Evolutionary conservation across 78 protist species (phyloP).

Genomic region (Ministeria vibrans): DNA sequence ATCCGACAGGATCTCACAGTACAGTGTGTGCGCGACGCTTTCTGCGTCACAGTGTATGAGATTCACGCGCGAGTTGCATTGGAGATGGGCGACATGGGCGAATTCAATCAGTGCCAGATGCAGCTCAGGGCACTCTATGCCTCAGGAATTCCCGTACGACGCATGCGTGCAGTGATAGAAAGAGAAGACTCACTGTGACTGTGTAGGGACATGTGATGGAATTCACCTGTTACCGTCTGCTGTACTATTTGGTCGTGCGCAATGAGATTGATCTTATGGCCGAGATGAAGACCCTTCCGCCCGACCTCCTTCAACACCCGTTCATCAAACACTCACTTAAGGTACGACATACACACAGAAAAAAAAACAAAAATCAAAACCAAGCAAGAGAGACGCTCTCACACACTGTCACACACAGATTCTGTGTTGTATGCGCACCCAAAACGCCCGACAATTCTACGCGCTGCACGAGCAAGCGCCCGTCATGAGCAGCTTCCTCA

Average conservation of each 20-base stretch:
- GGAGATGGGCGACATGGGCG: constrained; percentile 30
- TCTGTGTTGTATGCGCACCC: not conserved
- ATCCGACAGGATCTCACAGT: constrained; percentile 47
- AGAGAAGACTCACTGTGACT: too few species aligned
- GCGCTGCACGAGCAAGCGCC: not conserved
- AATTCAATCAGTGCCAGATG: constrained; percentile 43
- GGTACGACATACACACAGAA: not conserved
- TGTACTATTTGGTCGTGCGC: not conserved
- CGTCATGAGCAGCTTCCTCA: not conserved
- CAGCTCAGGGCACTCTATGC: constrained; percentile 15
- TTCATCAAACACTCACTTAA: not conserved
- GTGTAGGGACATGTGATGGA: not conserved
- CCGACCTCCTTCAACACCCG: not conserved
- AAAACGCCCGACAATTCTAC: not conserved
- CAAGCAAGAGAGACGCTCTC: not conserved
- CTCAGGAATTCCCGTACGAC: not conserved
- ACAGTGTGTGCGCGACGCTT: not conserved
- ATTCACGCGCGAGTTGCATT: constrained; percentile 38
- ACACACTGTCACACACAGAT: not conserved
- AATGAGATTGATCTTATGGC: not conserved
- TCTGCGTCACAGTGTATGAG: constrained; percentile 42
- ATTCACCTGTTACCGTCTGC: constrained; percentile 12
- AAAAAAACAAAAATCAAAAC: not conserved
- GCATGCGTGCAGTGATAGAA: too few species aligned
- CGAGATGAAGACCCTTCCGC: not conserved